Percentiles rank a stretch among this genome's conserved stretches.
Conservation (phyloP, 495 filamentous ascomycete genomes). For the Neurospora sp. region DNA sequence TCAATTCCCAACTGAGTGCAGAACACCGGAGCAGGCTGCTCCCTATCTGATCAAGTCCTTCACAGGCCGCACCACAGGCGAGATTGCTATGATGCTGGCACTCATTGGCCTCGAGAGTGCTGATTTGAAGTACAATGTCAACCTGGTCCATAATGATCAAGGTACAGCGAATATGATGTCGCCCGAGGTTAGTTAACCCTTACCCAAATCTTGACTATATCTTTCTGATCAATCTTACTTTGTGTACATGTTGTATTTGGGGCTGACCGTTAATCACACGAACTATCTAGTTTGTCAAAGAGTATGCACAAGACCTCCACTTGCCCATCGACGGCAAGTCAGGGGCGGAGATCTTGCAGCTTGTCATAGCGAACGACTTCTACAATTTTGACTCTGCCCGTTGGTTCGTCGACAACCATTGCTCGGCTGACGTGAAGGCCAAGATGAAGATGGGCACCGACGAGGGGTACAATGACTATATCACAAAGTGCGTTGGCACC, state of each 20-base stretch:
- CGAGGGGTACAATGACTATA: constrained; percentile 51
- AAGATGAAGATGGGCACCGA: constrained; percentile 41
- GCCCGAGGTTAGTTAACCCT: constrained; percentile 14
- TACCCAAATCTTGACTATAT: neutral
- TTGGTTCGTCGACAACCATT: constrained; percentile 67
- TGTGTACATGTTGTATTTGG: neutral
- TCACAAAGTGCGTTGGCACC: constrained; percentile 53
- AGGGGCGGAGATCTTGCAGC: neutral
- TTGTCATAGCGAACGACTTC: neutral
- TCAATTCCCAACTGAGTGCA: constrained; percentile 45
- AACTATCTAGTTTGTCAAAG: neutral
- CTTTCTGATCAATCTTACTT: neutral
- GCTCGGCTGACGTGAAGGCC: constrained; percentile 32
- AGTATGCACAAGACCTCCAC: neutral
- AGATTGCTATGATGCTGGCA: constrained; percentile 53
- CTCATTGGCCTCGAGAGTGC: constrained; percentile 59
- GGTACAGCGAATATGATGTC: constrained; percentile 78
- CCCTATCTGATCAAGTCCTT: constrained; percentile 29
- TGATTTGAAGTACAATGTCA: constrained; percentile 59
- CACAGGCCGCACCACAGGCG: constrained; percentile 26
- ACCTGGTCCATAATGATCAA: constrained; percentile 29
- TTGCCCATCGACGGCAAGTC: neutral
- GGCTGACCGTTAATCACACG: neutral
- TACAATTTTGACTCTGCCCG: constrained; percentile 64
- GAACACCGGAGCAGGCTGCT: constrained; percentile 52